Base-by-base conservation (phyloP, 108 stramenopile species). In the Nannochloropsis gaditana region DNA sequence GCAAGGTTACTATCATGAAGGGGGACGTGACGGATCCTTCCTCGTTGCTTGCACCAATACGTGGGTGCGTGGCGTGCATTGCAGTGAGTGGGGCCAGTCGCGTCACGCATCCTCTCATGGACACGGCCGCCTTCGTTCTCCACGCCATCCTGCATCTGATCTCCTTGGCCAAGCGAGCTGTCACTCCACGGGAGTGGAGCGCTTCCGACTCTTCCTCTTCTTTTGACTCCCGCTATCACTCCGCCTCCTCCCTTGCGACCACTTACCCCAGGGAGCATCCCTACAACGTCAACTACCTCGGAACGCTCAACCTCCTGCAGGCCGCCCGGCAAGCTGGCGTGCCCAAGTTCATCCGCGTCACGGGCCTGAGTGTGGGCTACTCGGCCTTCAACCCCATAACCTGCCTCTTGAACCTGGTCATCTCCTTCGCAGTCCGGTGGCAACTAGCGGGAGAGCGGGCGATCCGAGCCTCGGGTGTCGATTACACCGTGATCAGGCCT, bases 271-370 rank as follows among this genome's bases (percentile, higher is more conserved):
- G 45, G 41, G 42, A 21, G 1, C 88, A 89, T 43, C 88, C 88
- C 8, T 89, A 89, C 84, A 85, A 87, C 84, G 81, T 89, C 45
- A 87, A 89, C 85, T 89, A 87, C 87, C 81, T 89, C 45, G 88
- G 88, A 31, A 88, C 84, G 42, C 81, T 44, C 11, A 87, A 89
- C 81, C 44, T 89, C 43, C 43, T 88, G 9, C 86, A 87, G 42
- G 88, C 88, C 45, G 87, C 87, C 80, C 59, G 84, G 41, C 84
- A 82, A 73, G 79, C 84, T 4, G 42, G 87, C 8, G 84, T 87
- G 42, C 80, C n/a, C 42, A 84, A 86, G 42, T 43, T 89, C 15
- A 86, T 89, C 42, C 86, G 88, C 41, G n/a, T 89, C 84, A 87
- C 88, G 3, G 88, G 88, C 10, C 44, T 85, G 43, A 80, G 82